Evolutionary conservation across 1,284 basidiomycete species (phyloP).

Genomic region (Cryptococcus depauperatus): DNA sequence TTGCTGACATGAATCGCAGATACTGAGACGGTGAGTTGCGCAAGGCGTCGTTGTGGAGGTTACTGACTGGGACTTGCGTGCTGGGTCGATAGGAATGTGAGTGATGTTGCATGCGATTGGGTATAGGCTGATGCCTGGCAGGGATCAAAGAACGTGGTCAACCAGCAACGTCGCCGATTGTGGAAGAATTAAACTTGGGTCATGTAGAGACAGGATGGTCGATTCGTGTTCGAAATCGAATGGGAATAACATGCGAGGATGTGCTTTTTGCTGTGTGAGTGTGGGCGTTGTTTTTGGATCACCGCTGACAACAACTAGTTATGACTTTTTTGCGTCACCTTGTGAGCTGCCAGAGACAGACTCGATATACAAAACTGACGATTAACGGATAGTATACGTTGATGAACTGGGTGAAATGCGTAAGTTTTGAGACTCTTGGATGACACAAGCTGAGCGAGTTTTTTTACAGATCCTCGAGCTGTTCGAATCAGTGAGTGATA

Average conservation of each 20-base stretch:
- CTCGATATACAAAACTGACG: too few species aligned
- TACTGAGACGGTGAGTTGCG: constrained; percentile 29
- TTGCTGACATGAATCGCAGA: constrained; percentile 13
- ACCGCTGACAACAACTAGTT: constrained; percentile 14
- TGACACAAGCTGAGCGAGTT: neutral
- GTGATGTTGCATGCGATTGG: constrained; percentile 1
- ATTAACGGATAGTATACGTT: constrained; percentile 34
- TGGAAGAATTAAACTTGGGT: constrained; percentile 40
- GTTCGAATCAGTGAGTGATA: constrained; percentile 35
- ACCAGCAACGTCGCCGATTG: constrained; percentile 42
- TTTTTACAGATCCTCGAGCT: constrained; percentile 22
- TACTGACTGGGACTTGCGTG: neutral
- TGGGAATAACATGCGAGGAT: constrained; percentile 42
- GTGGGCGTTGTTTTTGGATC: neutral
- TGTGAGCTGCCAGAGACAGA: constrained; percentile 14
- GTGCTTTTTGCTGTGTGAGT: constrained; percentile 40
- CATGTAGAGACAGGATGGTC: constrained; percentile 42
- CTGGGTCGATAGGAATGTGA: constrained; percentile 21
- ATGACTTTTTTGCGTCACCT: constrained; percentile 42
- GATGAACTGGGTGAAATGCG: constrained; percentile 42
- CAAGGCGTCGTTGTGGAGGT: neutral
- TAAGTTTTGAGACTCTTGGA: constrained; percentile 10
- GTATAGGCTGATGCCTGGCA: constrained; percentile 5
- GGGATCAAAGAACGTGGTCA: constrained; percentile 44
- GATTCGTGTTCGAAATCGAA: constrained; percentile 39